Evolutionary conservation across 345 rosid genomes (phyloP).

Genomic region (Draba incana): DNA sequence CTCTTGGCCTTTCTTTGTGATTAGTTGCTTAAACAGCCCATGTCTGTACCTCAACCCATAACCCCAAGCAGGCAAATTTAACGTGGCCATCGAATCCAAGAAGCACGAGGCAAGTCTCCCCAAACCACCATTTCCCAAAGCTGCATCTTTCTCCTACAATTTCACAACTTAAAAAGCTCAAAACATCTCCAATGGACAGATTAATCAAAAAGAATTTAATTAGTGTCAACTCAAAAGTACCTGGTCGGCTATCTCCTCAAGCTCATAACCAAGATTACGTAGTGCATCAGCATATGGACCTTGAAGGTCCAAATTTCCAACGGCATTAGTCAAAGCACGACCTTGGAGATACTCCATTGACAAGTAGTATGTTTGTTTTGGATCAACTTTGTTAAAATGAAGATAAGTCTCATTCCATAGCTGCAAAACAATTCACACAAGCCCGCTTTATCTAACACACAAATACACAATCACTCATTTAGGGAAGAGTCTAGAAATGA

Average conservation of each 20-base stretch:
- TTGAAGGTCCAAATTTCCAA: conserved; percentile 74
- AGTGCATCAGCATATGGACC: conserved; percentile 85
- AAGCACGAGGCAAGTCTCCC: conserved; percentile 98
- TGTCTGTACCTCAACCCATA: conserved; percentile 94
- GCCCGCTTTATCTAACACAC: background rate
- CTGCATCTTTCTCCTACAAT: conserved; percentile 94
- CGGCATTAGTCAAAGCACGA: conserved; percentile 83
- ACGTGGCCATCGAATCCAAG: conserved; percentile 94
- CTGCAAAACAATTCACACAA: conserved; percentile 47
- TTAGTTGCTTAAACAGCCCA: conserved; percentile 88
- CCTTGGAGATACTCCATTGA: conserved; percentile 99
- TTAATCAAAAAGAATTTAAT: background rate
- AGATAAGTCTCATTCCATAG: conserved; percentile 91
- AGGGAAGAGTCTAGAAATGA: background rate
- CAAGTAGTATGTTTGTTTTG: conserved; percentile 91
- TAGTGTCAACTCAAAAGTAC: conserved; percentile 40
- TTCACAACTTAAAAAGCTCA: conserved; percentile 15
- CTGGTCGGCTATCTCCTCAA: conserved; percentile 91
- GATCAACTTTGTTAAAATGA: conserved; percentile 78
- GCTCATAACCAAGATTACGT: conserved; percentile 71
- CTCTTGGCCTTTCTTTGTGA: conserved; percentile 88
- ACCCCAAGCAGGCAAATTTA: conserved; percentile 98
- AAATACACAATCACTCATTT: too few species aligned
- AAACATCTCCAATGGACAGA: conserved; percentile 22
- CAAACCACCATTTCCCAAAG: conserved; percentile 97